Evolutionary conservation across 2,329 filamentous ascomycete genomes (phyloP), one percentile per base, ranked within the genome.

Genomic region (Penicillium sp.): DNA sequence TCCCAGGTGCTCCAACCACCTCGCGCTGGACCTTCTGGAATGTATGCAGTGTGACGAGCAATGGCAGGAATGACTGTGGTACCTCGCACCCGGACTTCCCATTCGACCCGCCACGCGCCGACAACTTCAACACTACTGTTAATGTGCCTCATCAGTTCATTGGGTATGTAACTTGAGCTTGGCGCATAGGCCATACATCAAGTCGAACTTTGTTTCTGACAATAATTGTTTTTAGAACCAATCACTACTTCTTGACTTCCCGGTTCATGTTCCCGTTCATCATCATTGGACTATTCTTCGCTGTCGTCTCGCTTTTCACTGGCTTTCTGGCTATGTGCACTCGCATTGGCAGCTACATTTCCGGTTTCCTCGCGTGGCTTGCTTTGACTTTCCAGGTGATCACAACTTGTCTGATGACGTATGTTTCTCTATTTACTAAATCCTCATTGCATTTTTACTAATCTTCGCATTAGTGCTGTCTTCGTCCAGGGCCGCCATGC

Each of bases 1-100:
- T 96, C 69, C 79, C 83, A 3, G 87, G 87, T 48, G 88, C 91
- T 13, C 84, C 87, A 52, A 61, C 81, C 50, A 67, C 83, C 19
- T 88, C 91, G 13, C 87, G 93, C 78, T 98, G 93, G 93, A 96
- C 92, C 35, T 96, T 89, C 78, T 95, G 96, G 81, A 88, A 90
- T 74, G 81, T 96, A 60, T 96, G 93, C 78, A 85, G 87, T 52
- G 79, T 79, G 29, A 78, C 78, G 4, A 1, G 6, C 60, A 74
- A 78, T 47, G 81, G 81, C 29, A 74, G 87, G 71, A 80, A 79
- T 51, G 77, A 89, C 75, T 97, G 91, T 76, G 83, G 86, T 58
- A 68, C 68, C 1, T 82, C 85, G 19, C 81, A 87, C 21, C 89
- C 87, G 1, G 84, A 75, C 68, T 88, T 72, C 77, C 91, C 76